Conservation (phyloP, 768 basidiomycete genomes). For the Cyathus striatus region DNA sequence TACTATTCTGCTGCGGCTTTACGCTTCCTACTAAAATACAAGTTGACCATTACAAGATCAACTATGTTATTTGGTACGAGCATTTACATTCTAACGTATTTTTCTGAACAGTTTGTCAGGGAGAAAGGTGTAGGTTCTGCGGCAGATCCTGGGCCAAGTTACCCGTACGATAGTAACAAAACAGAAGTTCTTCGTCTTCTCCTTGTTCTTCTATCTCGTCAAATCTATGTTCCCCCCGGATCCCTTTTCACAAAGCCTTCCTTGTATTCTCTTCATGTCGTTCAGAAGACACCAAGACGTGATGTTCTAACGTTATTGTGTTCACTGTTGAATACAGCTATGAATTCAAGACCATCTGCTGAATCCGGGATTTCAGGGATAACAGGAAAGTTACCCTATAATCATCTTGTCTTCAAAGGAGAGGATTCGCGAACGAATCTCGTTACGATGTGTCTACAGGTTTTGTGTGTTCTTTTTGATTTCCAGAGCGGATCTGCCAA, state of each 20-base stretch:
- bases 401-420: slow-evolving; percentile 87
- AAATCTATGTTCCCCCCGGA: slow-evolving; percentile 78
- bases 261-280: slow-evolving; percentile 71
- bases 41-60: slow-evolving; percentile 76
- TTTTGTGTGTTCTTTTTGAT: slow-evolving; percentile 71
- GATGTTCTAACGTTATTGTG: slow-evolving; percentile 91
- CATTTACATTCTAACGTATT: neutral
- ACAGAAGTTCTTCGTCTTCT: slow-evolving; percentile 87
- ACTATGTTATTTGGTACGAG: slow-evolving; percentile 83
- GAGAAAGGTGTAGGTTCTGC: slow-evolving; percentile 94
- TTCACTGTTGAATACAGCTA: slow-evolving; percentile 86
- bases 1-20: slow-evolving; percentile 92
- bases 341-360: slow-evolving; percentile 57
- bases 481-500: slow-evolving; percentile 75
- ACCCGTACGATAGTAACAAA: slow-evolving; percentile 72
- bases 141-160: slow-evolving; percentile 58
- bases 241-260: slow-evolving; percentile 70
- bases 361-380: slow-evolving; percentile 58
- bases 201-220: slow-evolving; percentile 82
- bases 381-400: slow-evolving; percentile 80
- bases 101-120: slow-evolving; percentile 40
- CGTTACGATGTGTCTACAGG: slow-evolving; percentile 71
- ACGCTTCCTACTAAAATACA: slow-evolving; percentile 78
- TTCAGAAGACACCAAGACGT: slow-evolving; percentile 70
- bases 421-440: slow-evolving; percentile 74